phyloP scores from a whole-genome alignment of 257 asterid genomes.

The Anisodus acutangulus region DNA sequence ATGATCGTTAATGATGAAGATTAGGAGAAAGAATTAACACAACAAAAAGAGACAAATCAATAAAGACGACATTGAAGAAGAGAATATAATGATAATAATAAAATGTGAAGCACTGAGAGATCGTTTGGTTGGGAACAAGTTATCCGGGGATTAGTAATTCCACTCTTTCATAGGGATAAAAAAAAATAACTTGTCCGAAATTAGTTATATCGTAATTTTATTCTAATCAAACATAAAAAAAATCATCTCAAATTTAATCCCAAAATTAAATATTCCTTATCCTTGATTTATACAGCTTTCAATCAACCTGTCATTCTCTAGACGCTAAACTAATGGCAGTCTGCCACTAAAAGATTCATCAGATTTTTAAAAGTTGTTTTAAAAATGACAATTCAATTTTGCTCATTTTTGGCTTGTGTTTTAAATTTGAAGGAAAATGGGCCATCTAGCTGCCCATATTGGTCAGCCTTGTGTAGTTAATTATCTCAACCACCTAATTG shows the following conservation, averaged over 20 bases:
- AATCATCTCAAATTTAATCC: too few species aligned
- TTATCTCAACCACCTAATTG: neutral
- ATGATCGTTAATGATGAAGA: neutral
- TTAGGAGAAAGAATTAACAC: neutral
- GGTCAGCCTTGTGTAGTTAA: neutral
- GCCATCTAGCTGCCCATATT: neutral
- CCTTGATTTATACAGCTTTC: neutral
- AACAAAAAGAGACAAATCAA: neutral
- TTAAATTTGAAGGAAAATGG: neutral
- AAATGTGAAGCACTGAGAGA: neutral
- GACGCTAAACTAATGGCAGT: slow-evolving; percentile 36
- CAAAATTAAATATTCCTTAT: too few species aligned
- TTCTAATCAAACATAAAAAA: too few species aligned
- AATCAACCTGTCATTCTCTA: slow-evolving; percentile 41
- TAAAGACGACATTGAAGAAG: neutral
- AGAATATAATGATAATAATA: neutral
- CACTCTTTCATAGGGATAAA: too few species aligned
- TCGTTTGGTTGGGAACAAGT: too few species aligned
- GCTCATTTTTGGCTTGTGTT: neutral
- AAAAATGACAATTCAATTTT: slow-evolving; percentile 25
- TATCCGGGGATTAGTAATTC: too few species aligned
- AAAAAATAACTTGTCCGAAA: too few species aligned
- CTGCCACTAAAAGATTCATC: slow-evolving; percentile 10
- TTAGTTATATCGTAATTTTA: too few species aligned
- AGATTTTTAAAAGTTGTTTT: slow-evolving; percentile 31